These are phyloP conservation scores for Rosa multiflora DNA, from an alignment of 306 rosid species.

Conservation along the genomic window DNA sequence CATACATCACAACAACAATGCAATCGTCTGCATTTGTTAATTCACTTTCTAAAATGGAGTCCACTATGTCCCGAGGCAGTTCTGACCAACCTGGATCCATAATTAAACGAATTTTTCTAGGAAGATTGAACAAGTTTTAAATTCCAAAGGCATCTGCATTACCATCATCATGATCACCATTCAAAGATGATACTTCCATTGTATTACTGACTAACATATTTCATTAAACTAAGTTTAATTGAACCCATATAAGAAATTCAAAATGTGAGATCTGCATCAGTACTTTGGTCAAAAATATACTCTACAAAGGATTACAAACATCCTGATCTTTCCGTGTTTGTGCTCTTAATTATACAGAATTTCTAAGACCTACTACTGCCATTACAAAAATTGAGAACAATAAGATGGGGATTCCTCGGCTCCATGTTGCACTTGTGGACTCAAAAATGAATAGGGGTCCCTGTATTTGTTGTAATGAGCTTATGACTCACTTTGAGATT, in stretches of 20 bases:
- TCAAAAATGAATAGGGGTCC: neutral
- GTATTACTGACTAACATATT: neutral
- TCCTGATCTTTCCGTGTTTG: neutral
- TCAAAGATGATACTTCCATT: neutral
- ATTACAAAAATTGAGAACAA: neutral
- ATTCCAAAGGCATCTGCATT: neutral
- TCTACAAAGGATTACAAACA: neutral
- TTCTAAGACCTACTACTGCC: neutral
- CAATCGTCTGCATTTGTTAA: too few relatives aligned
- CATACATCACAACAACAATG: too few relatives aligned
- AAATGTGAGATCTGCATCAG: neutral
- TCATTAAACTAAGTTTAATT: neutral
- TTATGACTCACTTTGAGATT: slow-evolving; percentile 39
- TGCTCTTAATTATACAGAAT: neutral
- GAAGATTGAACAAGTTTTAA: too few relatives aligned
- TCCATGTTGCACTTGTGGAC: neutral
- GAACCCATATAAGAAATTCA: neutral
- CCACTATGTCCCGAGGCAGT: too few relatives aligned
- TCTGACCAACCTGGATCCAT: too few relatives aligned
- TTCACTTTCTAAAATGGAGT: too few relatives aligned
- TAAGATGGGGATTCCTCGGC: slow-evolving; percentile 7
- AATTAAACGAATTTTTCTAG: too few relatives aligned
- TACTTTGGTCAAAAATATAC: neutral
- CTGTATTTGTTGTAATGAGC: neutral
- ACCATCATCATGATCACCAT: neutral